Percentiles rank a stretch among this genome's conserved stretches.
Conservation (phyloP, 768 basidiomycete genomes). For the Collybia mongolica region DNA sequence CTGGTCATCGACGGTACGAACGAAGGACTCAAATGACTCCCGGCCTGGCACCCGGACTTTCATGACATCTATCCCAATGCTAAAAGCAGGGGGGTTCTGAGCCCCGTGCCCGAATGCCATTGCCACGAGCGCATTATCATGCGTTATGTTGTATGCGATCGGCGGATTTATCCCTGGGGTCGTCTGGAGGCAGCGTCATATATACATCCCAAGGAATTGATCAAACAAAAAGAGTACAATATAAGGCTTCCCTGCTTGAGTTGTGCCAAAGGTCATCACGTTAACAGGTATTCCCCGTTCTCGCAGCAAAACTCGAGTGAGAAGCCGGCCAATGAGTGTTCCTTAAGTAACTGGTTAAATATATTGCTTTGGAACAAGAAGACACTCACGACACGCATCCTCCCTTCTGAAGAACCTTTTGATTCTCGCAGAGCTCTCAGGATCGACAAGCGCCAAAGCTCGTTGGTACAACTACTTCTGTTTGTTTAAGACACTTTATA, state of each 20-base stretch:
- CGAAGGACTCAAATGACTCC: constrained; percentile 57
- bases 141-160: constrained; percentile 78
- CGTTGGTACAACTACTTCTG: constrained; percentile 58
- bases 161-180: constrained; percentile 45
- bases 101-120: constrained; percentile 57
- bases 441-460: constrained; percentile 58
- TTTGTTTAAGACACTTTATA: constrained; percentile 1
- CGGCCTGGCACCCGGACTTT: constrained; percentile 62
- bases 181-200: constrained; percentile 29
- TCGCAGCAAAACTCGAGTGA: constrained; percentile 62
- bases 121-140: constrained; percentile 72
- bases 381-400: constrained; percentile 69
- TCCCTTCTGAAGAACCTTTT: constrained; percentile 66
- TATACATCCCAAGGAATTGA: not conserved
- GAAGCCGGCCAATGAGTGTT: constrained; percentile 72
- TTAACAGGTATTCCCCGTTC: constrained; percentile 50
- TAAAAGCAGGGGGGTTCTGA: constrained; percentile 50
- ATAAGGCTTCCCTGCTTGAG: constrained; percentile 74
- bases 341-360: constrained; percentile 40
- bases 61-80: constrained; percentile 82
- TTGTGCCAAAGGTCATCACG: constrained; percentile 52
- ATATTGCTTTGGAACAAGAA: not conserved
- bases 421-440: constrained; percentile 54
- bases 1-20: constrained; percentile 64
- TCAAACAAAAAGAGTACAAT: constrained; percentile 45